Conservation (phyloP, 2,329 filamentous ascomycete species). For the Talaromyces amestolkiae region DNA sequence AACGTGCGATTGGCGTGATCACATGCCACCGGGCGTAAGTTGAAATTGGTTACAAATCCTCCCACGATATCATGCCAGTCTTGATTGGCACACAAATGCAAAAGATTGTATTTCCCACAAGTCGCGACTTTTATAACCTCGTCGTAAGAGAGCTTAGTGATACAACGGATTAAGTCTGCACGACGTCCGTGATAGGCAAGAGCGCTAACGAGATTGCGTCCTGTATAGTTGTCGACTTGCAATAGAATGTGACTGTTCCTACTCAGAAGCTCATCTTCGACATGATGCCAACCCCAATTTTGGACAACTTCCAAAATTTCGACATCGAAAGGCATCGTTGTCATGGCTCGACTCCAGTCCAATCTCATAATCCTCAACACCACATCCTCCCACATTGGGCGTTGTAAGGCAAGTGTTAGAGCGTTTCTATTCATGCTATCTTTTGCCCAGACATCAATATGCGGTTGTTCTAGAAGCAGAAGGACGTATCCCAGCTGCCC, state of each 20-base stretch:
- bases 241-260: background rate
- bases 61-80: background rate
- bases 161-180: background rate
- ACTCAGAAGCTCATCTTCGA: background rate
- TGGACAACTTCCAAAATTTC: background rate
- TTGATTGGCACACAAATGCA: background rate
- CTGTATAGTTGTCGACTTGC: background rate
- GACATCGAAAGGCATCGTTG: background rate
- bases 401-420: background rate
- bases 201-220: background rate
- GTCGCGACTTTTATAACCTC: background rate
- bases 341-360: background rate
- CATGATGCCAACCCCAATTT: background rate
- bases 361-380: background rate
- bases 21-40: background rate
- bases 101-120: background rate
- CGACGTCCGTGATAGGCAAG: background rate
- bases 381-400: background rate
- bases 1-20: background rate
- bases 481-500: background rate
- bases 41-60: background rate
- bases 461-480: background rate
- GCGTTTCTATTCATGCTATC: background rate
- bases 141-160: background rate
- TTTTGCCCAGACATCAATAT: background rate